Base-by-base conservation (phyloP, 2,329 filamentous ascomycete species). In the Fusarium siculi region DNA sequence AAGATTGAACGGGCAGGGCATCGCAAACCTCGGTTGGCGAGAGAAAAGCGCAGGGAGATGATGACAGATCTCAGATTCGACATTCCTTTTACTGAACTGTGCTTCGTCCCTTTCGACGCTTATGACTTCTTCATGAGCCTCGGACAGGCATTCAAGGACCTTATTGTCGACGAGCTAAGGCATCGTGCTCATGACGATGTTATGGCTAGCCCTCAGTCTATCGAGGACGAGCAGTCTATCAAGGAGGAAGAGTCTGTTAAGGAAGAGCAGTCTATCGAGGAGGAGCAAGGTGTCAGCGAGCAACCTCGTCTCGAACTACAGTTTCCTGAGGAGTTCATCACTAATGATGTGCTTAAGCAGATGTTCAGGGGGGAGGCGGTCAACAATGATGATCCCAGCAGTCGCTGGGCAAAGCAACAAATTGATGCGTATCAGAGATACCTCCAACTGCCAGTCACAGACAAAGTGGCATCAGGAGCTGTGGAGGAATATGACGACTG, bases 251-350 rank as follows among this genome's bases (percentile, higher is more conserved):
- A 6, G 46, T 9, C 15, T 32, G 4, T 18, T 16, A 12, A 30
- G 30, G 9, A 30, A 30, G 30, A 30, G 30, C 30, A 30, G 43
- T 5, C 18, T 46, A 14, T 9, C 15, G 14, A 50, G 4, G 16
- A 50, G 19, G 47, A 50, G 18, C 30, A 50, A 19, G 9, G 12
- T 16, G 4, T 25, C 18, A 16, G 12, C 14, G 19, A 37, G n/a
- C 12, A 1, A 36, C n/a, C 18, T 21, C n/a, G 7, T 16, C 7
- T 23, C 1, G 3, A 15, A 2, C 0, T 11, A 12, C 23, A 16
- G 28, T 9, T 7, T n/a, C 18, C 15, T 7, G 9, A 15, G 16
- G 34, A n/a, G 19, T 21, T 21, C 3, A 12, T 18, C 7, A 21
- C 23, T n/a, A 21, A 25, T 12, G 9, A 52, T 4, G 23, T 9